Evolutionary conservation across 176 grass and related monocot genomes (phyloP).

Genomic region (Pontederia crassipes): DNA sequence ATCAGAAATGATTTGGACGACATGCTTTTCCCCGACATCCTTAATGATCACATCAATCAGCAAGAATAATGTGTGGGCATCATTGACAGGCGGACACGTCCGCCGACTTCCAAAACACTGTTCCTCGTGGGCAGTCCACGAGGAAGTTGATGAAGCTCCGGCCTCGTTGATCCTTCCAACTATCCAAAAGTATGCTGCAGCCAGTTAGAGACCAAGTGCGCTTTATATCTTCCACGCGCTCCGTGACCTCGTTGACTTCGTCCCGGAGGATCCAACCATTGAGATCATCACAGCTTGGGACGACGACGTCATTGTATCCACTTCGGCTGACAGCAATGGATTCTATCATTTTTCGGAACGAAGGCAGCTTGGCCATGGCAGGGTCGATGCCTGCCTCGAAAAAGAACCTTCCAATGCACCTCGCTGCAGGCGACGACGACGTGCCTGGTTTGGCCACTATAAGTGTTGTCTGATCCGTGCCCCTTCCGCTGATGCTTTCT

Average conservation of each 20-base stretch:
- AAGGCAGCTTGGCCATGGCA: constrained; percentile 38
- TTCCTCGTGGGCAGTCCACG: constrained; percentile 45
- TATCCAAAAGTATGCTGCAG: constrained; percentile 66
- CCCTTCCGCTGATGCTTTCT: neutral
- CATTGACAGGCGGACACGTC: constrained; percentile 36
- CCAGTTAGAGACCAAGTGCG: constrained; percentile 43
- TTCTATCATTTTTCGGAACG: constrained; percentile 48
- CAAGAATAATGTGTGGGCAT: constrained; percentile 37
- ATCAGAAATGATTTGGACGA: constrained; percentile 65
- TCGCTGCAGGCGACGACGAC: constrained; percentile 22
- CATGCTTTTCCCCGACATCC: constrained; percentile 43
- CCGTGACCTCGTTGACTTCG: constrained; percentile 42
- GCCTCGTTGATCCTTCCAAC: constrained; percentile 45
- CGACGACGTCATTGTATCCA: neutral
- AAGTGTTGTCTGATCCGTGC: constrained; percentile 9
- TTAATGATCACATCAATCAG: constrained; percentile 42
- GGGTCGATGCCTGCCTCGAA: constrained; percentile 55
- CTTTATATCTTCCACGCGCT: constrained; percentile 32
- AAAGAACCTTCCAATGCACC: constrained; percentile 57
- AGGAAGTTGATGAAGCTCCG: constrained; percentile 47
- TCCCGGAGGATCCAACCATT: constrained; percentile 49
- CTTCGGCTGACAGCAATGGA: constrained; percentile 22
- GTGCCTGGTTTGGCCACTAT: constrained; percentile 10
- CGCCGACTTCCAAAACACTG: constrained; percentile 60
- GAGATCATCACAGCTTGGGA: constrained; percentile 33